Percentiles rank a stretch among this genome's conserved stretches.
Evolutionary conservation across 805 yeast species (phyloP).

Genomic region (Saccharomyces jurei): DNA sequence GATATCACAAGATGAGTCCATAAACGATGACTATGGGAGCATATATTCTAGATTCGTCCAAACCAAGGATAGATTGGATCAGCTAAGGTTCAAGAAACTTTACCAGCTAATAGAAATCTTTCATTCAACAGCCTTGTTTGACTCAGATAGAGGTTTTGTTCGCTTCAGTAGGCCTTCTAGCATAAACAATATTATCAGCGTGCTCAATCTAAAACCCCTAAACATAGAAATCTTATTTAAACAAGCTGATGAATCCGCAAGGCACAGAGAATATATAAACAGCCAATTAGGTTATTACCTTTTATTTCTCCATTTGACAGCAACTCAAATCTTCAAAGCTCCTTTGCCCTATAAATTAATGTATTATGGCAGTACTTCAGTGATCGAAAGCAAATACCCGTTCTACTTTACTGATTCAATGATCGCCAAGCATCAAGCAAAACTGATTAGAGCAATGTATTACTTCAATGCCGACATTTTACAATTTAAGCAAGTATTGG

Average conservation of each 20-base stretch:
- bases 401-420: constrained; percentile 15
- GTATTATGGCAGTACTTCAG: constrained; percentile 24
- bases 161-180: not conserved
- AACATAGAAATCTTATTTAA: constrained; percentile 3
- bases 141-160: constrained; percentile 4
- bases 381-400: constrained; percentile 15
- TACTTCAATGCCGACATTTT: constrained; percentile 18
- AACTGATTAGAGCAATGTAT: constrained; percentile 13
- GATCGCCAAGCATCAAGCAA: constrained; percentile 8
- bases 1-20: constrained; percentile 4
- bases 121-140: constrained; percentile 9
- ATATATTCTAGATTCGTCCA: constrained; percentile 19
- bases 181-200: not conserved
- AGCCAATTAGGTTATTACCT: constrained; percentile 24
- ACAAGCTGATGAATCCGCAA: not conserved
- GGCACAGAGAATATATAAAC: constrained; percentile 9
- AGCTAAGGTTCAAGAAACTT: constrained; percentile 12
- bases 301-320: constrained; percentile 17
- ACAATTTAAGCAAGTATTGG: constrained; percentile 25
- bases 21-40: constrained; percentile 21
- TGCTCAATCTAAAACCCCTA: constrained; percentile 8
- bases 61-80: constrained; percentile 9
- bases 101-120: constrained; percentile 15
- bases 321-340: constrained; percentile 12
- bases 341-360: constrained; percentile 19